These are phyloP conservation scores for Daldinia decipiens DNA, from an alignment of 495 filamentous ascomycete genomes.

Conservation along the genomic window DNA sequence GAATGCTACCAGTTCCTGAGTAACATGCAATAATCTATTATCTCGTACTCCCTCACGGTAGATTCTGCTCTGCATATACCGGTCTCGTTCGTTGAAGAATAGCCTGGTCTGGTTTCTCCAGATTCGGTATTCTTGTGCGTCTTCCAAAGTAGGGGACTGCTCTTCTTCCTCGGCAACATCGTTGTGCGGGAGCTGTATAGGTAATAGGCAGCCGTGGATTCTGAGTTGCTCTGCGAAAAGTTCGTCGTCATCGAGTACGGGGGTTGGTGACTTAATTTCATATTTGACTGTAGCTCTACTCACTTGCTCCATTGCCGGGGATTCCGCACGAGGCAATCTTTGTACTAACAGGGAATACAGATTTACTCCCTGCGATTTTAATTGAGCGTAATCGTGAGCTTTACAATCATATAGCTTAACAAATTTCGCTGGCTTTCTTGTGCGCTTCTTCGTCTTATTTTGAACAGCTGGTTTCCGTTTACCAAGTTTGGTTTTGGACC, in stretches of 20 bases:
- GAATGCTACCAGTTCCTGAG: slow-evolving; percentile 19
- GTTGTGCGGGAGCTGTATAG: slow-evolving; percentile 7
- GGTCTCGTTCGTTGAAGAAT: slow-evolving; percentile 32
- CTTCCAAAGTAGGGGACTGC: slow-evolving; percentile 12
- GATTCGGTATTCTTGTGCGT: slow-evolving; percentile 17
- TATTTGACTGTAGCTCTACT: neutral
- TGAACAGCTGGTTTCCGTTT: slow-evolving; percentile 23
- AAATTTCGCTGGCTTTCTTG: slow-evolving; percentile 22
- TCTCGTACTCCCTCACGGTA: slow-evolving; percentile 19
- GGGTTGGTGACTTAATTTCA: neutral
- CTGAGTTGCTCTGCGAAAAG: neutral
- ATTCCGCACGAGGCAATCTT: slow-evolving; percentile 29
- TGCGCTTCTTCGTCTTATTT: slow-evolving; percentile 21
- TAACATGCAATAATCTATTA: slow-evolving; percentile 17
- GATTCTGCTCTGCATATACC: slow-evolving; percentile 33
- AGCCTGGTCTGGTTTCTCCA: slow-evolving; percentile 18
- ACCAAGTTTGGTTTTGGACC: neutral
- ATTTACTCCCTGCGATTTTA: slow-evolving; percentile 26
- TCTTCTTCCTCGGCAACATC: slow-evolving; percentile 9
- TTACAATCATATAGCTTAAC: slow-evolving; percentile 33
- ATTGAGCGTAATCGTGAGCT: slow-evolving; percentile 29
- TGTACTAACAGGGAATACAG: slow-evolving; percentile 30
- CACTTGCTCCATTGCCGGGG: slow-evolving; percentile 18
- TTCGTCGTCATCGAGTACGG: slow-evolving; percentile 15
- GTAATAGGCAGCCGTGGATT: slow-evolving; percentile 21